A percentile compares a stretch with the other conserved stretches of the same genome.
Evolutionary conservation across 345 rosid species (phyloP).

Genomic region (Aquilaria sinensis): DNA sequence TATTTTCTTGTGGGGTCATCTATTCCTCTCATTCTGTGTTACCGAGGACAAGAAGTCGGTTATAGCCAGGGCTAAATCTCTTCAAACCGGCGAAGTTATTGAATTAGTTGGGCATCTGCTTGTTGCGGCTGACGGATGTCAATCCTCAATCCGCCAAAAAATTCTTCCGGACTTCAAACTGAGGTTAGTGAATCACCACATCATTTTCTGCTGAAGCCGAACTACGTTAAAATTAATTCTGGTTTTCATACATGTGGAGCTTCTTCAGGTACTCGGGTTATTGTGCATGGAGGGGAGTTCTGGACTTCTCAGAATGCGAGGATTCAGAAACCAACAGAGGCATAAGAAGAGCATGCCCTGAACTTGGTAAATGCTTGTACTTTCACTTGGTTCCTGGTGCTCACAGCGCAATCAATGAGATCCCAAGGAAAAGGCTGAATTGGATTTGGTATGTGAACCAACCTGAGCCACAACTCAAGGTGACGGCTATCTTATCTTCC

Average conservation of each 20-base stretch:
- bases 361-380: conserved; percentile 67
- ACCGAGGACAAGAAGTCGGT: conserved; percentile 40
- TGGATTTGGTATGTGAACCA: conserved; percentile 83
- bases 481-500: conserved; percentile 7
- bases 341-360: conserved; percentile 46
- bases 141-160: conserved; percentile 51
- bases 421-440: conserved; percentile 46
- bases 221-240: too few species aligned
- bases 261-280: conserved; percentile 64
- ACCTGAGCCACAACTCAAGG: conserved; percentile 64
- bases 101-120: conserved; percentile 60
- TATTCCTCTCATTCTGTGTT: conserved; percentile 40
- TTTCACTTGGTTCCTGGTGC: conserved; percentile 40
- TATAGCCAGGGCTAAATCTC: conserved; percentile 38
- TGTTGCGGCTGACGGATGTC: conserved; percentile 78
- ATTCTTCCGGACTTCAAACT: conserved; percentile 55
- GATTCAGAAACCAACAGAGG: conserved; percentile 35
- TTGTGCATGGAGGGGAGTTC: conserved; percentile 83
- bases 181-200: conserved; percentile 33
- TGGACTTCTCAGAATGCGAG: conserved; percentile 52
- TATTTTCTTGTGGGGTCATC: conserved; percentile 60
- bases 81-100: conserved; percentile 33
- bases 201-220: too few species aligned
- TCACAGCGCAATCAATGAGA: conserved; percentile 58
- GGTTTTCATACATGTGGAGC: too few species aligned